Conservation (phyloP, 2,329 filamentous ascomycete genomes). For the Penicillium sp. region DNA sequence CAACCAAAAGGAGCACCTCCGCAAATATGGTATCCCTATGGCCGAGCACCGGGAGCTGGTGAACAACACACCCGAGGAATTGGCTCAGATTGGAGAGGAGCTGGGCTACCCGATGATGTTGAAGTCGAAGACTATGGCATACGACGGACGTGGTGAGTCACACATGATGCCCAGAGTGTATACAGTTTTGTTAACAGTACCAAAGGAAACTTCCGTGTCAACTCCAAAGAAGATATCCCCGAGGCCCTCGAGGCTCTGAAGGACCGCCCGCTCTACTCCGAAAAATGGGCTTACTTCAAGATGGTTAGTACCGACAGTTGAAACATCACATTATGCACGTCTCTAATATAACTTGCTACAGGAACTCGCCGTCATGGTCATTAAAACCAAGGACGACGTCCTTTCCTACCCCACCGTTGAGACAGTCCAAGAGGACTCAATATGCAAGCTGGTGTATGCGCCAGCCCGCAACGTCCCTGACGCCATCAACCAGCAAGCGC, state of each 20-base stretch:
- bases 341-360: constrained; percentile 13
- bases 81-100: constrained; percentile 60
- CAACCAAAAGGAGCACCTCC: constrained; percentile 78
- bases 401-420: constrained; percentile 87
- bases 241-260: constrained; percentile 68
- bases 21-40: constrained; percentile 65
- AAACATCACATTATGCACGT: neutral
- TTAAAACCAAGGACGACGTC: constrained; percentile 74
- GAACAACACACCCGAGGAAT: constrained; percentile 56
- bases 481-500: constrained; percentile 62
- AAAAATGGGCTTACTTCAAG: constrained; percentile 82
- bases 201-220: constrained; percentile 64
- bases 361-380: constrained; percentile 91
- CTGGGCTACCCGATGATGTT: constrained; percentile 88
- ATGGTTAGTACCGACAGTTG: constrained; percentile 44
- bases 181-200: constrained; percentile 5
- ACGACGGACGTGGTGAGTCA: constrained; percentile 74
- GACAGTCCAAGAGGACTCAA: constrained; percentile 90
- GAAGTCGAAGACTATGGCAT: constrained; percentile 85
- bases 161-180: neutral
- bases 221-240: constrained; percentile 57
- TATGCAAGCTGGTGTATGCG: constrained; percentile 88
- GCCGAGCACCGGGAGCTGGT: constrained; percentile 67
- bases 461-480: constrained; percentile 71
- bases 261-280: constrained; percentile 72